A percentile compares a stretch with the other conserved stretches of the same genome.
Conservation (phyloP, 2,329 filamentous ascomycete genomes). For the Lizonia empirigonia region DNA sequence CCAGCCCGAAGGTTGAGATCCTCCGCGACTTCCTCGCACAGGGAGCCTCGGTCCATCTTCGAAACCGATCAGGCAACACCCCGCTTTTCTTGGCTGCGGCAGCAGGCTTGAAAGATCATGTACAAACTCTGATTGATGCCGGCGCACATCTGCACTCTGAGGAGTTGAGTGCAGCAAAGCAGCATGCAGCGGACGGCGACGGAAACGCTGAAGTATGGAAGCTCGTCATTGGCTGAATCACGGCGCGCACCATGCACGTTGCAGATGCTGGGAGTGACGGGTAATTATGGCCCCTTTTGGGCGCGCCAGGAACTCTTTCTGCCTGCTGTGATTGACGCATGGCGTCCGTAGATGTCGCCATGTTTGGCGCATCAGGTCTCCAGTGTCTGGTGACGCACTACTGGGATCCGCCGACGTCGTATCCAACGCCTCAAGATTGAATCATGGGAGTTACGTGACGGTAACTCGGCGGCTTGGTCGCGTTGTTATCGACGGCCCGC, state of each 20-base stretch:
- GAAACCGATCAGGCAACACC: conserved; percentile 63
- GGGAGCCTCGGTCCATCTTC: conserved; percentile 64
- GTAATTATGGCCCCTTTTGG: conserved; percentile 34
- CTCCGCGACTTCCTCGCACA: conserved; percentile 61
- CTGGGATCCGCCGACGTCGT: conserved; percentile 26
- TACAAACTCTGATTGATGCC: conserved; percentile 59
- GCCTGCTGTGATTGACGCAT: conserved; percentile 27
- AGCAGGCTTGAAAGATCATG: conserved; percentile 61
- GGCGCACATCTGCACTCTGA: conserved; percentile 65
- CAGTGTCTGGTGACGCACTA: conserved; percentile 36
- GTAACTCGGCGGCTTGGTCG: conserved; percentile 23
- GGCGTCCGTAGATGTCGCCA: conserved; percentile 34
- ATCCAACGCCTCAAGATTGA: conserved; percentile 22
- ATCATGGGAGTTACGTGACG: conserved; percentile 30
- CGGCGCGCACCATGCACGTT: conserved; percentile 9
- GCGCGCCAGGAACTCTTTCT: conserved; percentile 24
- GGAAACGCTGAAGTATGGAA: conserved; percentile 43
- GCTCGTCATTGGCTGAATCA: conserved; percentile 40
- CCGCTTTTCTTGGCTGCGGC: conserved; percentile 65
- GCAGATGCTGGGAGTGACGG: conserved; percentile 29
- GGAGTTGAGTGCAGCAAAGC: conserved; percentile 59
- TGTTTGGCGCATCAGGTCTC: conserved; percentile 24
- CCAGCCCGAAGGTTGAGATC: conserved; percentile 60
- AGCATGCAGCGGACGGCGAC: conserved; percentile 47
- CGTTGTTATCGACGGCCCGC: conserved; percentile 21